Evolutionary conservation across 176 grass and related monocot species (phyloP), one percentile per base, ranked within the genome.

Genomic region (sorghum (Sorghum bicolor)): DNA sequence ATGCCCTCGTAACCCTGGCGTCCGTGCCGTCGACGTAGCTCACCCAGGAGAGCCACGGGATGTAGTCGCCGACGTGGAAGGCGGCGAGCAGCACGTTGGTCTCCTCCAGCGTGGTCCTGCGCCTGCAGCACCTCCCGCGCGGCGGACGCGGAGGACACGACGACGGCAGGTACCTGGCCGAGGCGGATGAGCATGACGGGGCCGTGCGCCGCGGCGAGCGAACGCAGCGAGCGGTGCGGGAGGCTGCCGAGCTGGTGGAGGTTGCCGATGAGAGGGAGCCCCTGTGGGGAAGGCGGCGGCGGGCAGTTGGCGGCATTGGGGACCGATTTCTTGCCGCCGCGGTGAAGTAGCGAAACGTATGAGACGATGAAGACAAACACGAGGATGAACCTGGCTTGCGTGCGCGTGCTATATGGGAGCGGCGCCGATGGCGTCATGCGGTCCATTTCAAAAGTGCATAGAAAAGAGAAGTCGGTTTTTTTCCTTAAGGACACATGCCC

Each of bases 191-290:
- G 47, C 65, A 81, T 55, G 64, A 81, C 13, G 45, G 79, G n/a
- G 8, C 79, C 79, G 66, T 58, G 65, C 2, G 32, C 8, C 7
- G 20, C 47, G 1, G 65, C 79, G 45, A 81, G 79, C 2, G 45
- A 32, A 14, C 47, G 13, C 17, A 70, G 65, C 8, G 45, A 55
- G 31, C 45, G 79, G 79, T 81, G 79, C 30, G 30, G 65, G 31
- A 81, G 45, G 32, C 26, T 6, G 65, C 65, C 32, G 22, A 81
- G 31, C 79, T 81, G 65, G 65, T 81, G 64, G 31, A 81, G 45
- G 47, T 70, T 70, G 45, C 47, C 78, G 64, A 80, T 15, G 43
- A 81, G 43, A 81, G 79, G 78, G 44, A 80, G 64, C 20, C 44
- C 0, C 45, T 30, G 0, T 0, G 45, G 45, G 0, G 78, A 80